phyloP scores from a whole-genome alignment of 495 filamentous ascomycete species.

The Aspergillus hancockii region DNA sequence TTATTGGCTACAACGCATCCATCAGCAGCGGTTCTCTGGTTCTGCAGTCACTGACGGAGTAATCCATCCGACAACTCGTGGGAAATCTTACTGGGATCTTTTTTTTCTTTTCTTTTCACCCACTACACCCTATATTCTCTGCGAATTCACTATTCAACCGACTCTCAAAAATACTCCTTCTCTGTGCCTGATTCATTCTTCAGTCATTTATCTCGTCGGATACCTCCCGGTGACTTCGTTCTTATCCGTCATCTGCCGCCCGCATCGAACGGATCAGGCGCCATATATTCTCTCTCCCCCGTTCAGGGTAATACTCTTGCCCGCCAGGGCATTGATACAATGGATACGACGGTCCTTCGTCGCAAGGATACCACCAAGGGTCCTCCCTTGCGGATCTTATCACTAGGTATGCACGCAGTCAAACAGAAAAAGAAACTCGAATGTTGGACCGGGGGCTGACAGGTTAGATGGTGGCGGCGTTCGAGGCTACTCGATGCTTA shows the following conservation, averaged over 20 bases:
- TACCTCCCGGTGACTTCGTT: neutral
- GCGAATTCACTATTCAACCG: neutral
- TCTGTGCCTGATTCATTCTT: neutral
- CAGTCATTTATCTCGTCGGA: neutral
- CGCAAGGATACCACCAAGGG: conserved; percentile 94
- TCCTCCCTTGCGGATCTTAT: conserved; percentile 87
- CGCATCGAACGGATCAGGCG: conserved; percentile 9
- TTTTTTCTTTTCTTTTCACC: neutral
- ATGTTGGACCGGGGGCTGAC: neutral
- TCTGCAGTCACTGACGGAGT: neutral
- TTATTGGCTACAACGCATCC: neutral
- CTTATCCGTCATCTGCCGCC: conserved; percentile 1
- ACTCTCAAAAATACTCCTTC: neutral
- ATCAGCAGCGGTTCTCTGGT: neutral
- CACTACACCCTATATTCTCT: neutral
- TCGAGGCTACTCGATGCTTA: conserved; percentile 94
- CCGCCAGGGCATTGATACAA: conserved; percentile 18
- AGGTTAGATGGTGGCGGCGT: conserved; percentile 89
- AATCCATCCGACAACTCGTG: neutral
- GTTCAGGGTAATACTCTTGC: conserved; percentile 6
- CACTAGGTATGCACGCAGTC: conserved; percentile 65
- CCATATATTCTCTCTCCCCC: conserved; percentile 8
- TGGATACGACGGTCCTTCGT: conserved; percentile 47
- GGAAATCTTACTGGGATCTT: neutral
- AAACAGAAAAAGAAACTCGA: neutral